Evolutionary conservation across 2,329 filamentous ascomycete genomes (phyloP).

Genomic region (Claviceps spartinae): DNA sequence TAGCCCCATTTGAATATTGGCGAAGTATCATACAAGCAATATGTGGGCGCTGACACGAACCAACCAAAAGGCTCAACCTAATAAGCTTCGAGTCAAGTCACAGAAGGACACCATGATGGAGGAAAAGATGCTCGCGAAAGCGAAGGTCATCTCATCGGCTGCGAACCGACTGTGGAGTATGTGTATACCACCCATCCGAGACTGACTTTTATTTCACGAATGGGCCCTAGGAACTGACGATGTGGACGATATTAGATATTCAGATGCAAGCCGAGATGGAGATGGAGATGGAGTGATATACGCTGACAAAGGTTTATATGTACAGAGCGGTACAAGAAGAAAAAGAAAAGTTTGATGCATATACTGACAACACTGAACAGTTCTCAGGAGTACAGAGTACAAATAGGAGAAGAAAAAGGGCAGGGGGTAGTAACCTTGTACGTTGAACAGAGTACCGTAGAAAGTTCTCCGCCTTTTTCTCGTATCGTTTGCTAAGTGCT

Average conservation of each 20-base stretch:
- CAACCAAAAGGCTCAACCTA: constrained; percentile 45
- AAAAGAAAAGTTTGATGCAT: neutral
- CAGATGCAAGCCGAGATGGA: constrained; percentile 38
- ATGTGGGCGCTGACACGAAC: constrained; percentile 1
- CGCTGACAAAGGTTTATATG: neutral
- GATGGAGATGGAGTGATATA: constrained; percentile 27
- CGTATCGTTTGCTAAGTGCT: neutral
- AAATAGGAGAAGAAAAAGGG: no score
- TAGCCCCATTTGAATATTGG: no score
- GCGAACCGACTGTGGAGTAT: constrained; percentile 58
- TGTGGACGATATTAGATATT: constrained; percentile 21
- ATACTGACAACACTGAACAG: no score
- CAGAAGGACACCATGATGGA: constrained; percentile 44
- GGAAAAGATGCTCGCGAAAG: constrained; percentile 52
- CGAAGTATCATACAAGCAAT: no score
- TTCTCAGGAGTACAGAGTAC: no score
- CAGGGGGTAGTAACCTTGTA: no score
- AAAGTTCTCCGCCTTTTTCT: neutral
- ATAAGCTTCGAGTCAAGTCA: constrained; percentile 43
- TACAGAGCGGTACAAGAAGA: neutral
- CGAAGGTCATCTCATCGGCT: constrained; percentile 52
- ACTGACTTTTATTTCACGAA: neutral
- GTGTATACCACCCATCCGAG: constrained; percentile 13
- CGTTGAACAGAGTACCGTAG: neutral
- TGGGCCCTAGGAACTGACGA: neutral